Conservation (phyloP, 192 early-diverging fungal species). For the Backusella tuberculispora region DNA sequence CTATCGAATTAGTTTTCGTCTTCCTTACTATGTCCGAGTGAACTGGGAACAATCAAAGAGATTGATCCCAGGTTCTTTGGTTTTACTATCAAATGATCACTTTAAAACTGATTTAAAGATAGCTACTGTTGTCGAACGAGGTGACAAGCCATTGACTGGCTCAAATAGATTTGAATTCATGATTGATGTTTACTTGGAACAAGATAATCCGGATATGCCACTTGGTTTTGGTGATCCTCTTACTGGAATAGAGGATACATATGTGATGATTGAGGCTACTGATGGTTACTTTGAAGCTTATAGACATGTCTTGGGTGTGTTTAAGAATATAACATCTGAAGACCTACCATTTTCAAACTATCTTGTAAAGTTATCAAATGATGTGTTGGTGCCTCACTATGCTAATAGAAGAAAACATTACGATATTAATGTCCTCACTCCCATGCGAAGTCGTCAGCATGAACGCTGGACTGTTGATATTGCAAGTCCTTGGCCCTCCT, state of each 20-base stretch:
- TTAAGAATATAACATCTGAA: conserved; percentile 45
- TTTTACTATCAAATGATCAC: conserved; percentile 53
- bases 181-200: conserved; percentile 36
- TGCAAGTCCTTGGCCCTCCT: conserved; percentile 19
- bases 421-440: conserved; percentile 20
- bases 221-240: conserved; percentile 39
- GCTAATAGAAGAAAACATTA: conserved; percentile 26
- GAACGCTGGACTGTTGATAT: conserved; percentile 24
- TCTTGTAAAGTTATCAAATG: conserved; percentile 41
- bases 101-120: conserved; percentile 52
- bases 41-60: conserved; percentile 56
- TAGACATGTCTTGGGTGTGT: conserved; percentile 49
- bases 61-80: conserved; percentile 56
- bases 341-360: conserved; percentile 48
- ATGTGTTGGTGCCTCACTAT: conserved; percentile 47
- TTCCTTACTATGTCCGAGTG: conserved; percentile 46
- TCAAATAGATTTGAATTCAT: conserved; percentile 39
- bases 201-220: conserved; percentile 31
- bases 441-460: neutral
- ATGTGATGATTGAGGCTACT: conserved; percentile 46
- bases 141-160: conserved; percentile 48
- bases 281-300: conserved; percentile 56
- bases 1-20: conserved; percentile 52
- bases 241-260: conserved; percentile 24
- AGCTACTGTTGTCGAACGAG: conserved; percentile 51